Percentiles rank a stretch among this genome's conserved stretches.
phyloP scores from a whole-genome alignment of 2,329 filamentous ascomycete species.

The Purpureocillium lavendulum region DNA sequence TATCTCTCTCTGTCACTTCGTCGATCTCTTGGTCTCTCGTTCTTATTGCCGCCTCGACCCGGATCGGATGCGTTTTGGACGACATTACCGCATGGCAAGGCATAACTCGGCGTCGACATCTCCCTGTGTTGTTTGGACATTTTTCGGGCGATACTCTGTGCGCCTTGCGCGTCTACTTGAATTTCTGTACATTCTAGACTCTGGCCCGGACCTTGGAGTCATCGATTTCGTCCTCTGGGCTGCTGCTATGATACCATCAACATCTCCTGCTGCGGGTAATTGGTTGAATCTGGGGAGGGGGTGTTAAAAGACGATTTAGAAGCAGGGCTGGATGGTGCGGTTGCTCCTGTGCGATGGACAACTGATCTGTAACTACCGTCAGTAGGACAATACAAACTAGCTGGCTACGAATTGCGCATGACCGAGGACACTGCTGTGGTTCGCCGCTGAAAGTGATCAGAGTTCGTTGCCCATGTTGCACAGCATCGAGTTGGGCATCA shows the following conservation, averaged over 20 bases:
- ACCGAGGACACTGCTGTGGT: too few species aligned
- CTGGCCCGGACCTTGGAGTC: conserved; percentile 19
- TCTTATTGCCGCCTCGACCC: neutral
- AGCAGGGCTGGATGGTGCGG: neutral
- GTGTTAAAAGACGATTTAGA: neutral
- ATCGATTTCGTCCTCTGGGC: conserved; percentile 12
- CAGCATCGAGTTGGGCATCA: too few species aligned
- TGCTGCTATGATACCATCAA: conserved; percentile 21
- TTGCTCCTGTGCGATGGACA: neutral
- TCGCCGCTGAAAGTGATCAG: too few species aligned
- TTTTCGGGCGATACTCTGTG: conserved; percentile 19
- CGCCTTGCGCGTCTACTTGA: conserved; percentile 11
- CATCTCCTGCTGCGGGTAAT: conserved; percentile 23
- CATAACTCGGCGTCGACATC: conserved; percentile 19
- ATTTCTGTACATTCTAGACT: conserved; percentile 26
- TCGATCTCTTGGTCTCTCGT: neutral
- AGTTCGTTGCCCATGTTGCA: too few species aligned
- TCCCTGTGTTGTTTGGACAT: conserved; percentile 18
- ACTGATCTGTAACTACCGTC: neutral
- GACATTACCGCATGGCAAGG: conserved; percentile 7
- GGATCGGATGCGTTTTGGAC: neutral
- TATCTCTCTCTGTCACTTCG: too few species aligned
- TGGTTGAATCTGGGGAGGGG: conserved; percentile 12
- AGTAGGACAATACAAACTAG: neutral
- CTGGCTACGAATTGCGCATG: too few species aligned